A percentile compares a stretch with the other conserved stretches of the same genome.
Evolutionary conservation across 208 protist genomes (phyloP).

Genomic region (Acanthamoeba lugdunensis): DNA sequence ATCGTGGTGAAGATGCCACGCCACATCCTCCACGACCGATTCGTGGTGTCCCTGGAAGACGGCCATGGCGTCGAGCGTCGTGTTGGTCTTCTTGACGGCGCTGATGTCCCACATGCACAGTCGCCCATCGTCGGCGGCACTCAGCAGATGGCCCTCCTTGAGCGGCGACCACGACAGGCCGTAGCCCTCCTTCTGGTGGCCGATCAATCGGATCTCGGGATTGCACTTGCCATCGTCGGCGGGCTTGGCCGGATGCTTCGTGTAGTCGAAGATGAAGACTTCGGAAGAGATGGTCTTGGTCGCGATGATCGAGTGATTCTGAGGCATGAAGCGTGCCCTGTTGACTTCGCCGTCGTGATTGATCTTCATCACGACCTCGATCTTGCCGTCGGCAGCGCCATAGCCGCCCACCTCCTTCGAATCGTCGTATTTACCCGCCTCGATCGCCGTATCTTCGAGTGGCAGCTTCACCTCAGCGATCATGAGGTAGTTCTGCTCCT

Average conservation of each 20-base stretch:
- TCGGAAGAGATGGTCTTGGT: constrained; percentile 89
- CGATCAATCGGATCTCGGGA: constrained; percentile 87
- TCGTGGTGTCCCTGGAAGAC: constrained; percentile 42
- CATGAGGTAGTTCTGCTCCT: constrained; percentile 92
- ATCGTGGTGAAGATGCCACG: constrained; percentile 91
- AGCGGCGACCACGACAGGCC: constrained; percentile 88
- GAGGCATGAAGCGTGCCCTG: constrained; percentile 92
- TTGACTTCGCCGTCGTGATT: constrained; percentile 92
- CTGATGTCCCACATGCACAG: constrained; percentile 94
- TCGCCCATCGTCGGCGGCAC: constrained; percentile 92
- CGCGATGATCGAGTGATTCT: constrained; percentile 91
- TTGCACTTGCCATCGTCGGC: constrained; percentile 79
- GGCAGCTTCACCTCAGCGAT: constrained; percentile 89
- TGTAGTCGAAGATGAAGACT: constrained; percentile 91
- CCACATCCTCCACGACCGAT: constrained; percentile 92
- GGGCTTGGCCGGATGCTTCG: constrained; percentile 87
- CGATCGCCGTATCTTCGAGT: constrained; percentile 78
- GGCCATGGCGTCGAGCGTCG: constrained; percentile 66
- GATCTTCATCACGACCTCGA: constrained; percentile 89
- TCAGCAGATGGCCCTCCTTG: constrained; percentile 90
- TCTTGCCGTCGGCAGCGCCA: constrained; percentile 79
- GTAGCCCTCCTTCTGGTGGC: constrained; percentile 91
- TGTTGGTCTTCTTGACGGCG: constrained; percentile 69
- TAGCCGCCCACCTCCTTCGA: constrained; percentile 81
- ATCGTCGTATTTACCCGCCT: constrained; percentile 85